Conservation (phyloP, 2,329 filamentous ascomycete species). For the Neobulgaria alba region DNA sequence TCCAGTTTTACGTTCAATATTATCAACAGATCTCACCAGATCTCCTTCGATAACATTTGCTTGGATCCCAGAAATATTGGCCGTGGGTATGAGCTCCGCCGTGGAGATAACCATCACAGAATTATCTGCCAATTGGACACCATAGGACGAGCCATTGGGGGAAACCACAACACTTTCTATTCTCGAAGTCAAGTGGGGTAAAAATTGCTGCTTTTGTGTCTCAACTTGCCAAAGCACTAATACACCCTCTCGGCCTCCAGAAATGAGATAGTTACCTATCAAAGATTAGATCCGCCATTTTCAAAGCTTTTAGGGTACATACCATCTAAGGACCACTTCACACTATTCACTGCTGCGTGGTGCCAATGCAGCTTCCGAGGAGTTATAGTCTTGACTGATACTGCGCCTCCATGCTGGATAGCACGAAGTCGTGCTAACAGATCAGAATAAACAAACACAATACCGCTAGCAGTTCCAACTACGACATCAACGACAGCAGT, state of each 20-base stretch:
- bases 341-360: slow-evolving; percentile 67
- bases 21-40: slow-evolving; percentile 38
- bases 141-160: slow-evolving; percentile 69
- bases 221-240: slow-evolving; percentile 91
- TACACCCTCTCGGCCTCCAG: slow-evolving; percentile 82
- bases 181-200: slow-evolving; percentile 83
- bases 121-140: slow-evolving; percentile 81
- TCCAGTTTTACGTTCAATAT: slow-evolving; percentile 40
- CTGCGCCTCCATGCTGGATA: slow-evolving; percentile 31
- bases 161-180: slow-evolving; percentile 83
- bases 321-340: slow-evolving; percentile 94
- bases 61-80: slow-evolving; percentile 80
- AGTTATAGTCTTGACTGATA: slow-evolving; percentile 31
- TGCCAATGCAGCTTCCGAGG: slow-evolving; percentile 83
- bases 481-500: slow-evolving; percentile 58
- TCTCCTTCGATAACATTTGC: slow-evolving; percentile 43
- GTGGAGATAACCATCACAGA: slow-evolving; percentile 86
- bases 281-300: slow-evolving; percentile 26
- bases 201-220: slow-evolving; percentile 69
- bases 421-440: slow-evolving; percentile 48
- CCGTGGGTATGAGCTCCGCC: slow-evolving; percentile 74
- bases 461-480: slow-evolving; percentile 67
- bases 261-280: slow-evolving; percentile 86
- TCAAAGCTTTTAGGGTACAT: slow-evolving; percentile 25
- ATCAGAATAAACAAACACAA: slow-evolving; percentile 76